These are phyloP conservation scores for Clohesyomyces aquaticus DNA, from an alignment of 495 filamentous ascomycete genomes.

Conservation along the genomic window DNA sequence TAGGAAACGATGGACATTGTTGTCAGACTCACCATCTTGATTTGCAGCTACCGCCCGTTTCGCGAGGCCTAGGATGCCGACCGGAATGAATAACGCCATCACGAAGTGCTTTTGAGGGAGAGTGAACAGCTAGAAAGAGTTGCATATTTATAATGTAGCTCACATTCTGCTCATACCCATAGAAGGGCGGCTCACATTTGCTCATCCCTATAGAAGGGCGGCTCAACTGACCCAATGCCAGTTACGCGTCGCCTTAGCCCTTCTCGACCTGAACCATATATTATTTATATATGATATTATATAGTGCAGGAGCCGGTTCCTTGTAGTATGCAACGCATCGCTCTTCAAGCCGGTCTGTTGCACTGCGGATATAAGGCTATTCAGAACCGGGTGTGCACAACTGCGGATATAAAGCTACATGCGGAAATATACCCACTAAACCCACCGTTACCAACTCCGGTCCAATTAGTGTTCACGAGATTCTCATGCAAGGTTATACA, in stretches of 20 bases:
- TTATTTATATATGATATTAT: background rate
- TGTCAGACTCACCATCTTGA: background rate
- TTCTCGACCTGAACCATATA: background rate
- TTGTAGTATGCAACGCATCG: background rate
- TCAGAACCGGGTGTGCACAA: background rate
- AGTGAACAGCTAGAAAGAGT: background rate
- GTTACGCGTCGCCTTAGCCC: background rate
- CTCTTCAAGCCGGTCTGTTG: background rate
- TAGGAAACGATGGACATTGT: background rate
- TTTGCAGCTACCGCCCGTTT: background rate
- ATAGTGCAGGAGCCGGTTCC: background rate
- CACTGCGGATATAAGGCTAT: background rate
- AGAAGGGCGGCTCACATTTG: background rate
- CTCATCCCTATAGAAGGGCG: background rate
- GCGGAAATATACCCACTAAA: background rate
- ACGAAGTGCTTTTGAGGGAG: background rate
- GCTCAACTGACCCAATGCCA: background rate
- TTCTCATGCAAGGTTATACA: too few relatives aligned
- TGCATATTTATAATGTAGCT: background rate
- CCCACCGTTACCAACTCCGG: background rate
- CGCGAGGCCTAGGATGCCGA: background rate
- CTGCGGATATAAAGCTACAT: background rate
- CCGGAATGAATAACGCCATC: background rate
- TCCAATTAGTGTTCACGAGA: background rate
- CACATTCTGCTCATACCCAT: background rate